Evolutionary conservation across 148 eudicot genomes (phyloP).

Genomic region (Amaranthus palmeri): DNA sequence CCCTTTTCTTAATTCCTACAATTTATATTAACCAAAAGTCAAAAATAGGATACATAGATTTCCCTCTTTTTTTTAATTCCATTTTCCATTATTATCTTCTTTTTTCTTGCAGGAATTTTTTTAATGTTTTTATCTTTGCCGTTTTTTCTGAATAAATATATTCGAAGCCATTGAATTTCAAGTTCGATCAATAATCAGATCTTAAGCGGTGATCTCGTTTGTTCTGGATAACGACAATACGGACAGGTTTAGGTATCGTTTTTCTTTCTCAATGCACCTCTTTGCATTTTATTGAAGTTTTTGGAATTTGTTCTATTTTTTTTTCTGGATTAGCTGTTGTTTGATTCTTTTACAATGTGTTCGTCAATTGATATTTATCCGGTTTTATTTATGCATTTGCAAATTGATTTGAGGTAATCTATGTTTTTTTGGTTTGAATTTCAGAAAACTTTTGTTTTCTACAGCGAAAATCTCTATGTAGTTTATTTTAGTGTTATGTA

Average conservation of each 20-base stretch:
- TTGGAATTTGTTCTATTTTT: not conserved
- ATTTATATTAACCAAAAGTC: not conserved
- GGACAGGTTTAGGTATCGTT: conserved; percentile 21
- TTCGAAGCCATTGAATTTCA: not conserved
- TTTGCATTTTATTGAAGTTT: not conserved
- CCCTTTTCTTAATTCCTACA: not conserved
- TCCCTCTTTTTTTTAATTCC: not conserved
- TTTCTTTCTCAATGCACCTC: not conserved
- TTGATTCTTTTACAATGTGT: not conserved
- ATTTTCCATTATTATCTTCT: not conserved
- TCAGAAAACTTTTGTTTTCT: not conserved
- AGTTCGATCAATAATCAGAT: not conserved
- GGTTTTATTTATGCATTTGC: not conserved
- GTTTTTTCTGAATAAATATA: not conserved
- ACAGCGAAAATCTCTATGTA: not conserved
- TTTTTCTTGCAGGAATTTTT: not conserved
- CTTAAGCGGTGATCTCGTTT: not conserved
- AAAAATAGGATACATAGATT: not conserved
- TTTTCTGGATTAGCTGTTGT: not conserved
- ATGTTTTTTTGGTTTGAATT: not conserved
- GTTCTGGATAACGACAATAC: conserved; percentile 1
- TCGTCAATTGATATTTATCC: not conserved
- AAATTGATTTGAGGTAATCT: too few species aligned
- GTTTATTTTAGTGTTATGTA: not conserved
- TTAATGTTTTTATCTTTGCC: not conserved